These are phyloP conservation scores for Erysimum cheiri DNA, from an alignment of 441 rosid genomes.

Conservation along the genomic window DNA sequence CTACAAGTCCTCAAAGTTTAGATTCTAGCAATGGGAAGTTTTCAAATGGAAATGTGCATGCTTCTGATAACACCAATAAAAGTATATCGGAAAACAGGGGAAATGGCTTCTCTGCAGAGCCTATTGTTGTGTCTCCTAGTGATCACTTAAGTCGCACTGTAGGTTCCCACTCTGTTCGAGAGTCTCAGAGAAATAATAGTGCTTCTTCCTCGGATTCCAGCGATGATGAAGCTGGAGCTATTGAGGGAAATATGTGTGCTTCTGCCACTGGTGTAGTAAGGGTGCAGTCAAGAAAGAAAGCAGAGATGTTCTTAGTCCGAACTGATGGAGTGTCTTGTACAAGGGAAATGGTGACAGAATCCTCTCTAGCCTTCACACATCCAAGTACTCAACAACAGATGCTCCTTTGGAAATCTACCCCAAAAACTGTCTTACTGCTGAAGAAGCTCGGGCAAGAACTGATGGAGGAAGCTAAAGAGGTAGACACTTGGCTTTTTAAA, in stretches of 20 bases:
- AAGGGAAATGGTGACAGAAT: conserved; percentile 95
- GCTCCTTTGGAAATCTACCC: conserved; percentile 98
- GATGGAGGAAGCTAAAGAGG: conserved; percentile 98
- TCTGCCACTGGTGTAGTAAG: conserved; percentile 98
- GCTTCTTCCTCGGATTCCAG: conserved; percentile 50
- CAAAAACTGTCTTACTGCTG: conserved; percentile 85
- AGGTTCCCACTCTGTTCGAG: conserved; percentile 45
- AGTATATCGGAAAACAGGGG: conserved; percentile 44
- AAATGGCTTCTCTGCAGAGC: conserved; percentile 40
- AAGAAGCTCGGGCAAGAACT: conserved; percentile 93
- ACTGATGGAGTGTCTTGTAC: conserved; percentile 98
- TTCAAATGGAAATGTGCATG: conserved; percentile 46
- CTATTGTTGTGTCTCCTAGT: conserved; percentile 42
- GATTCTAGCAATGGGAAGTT: conserved; percentile 45
- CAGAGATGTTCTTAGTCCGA: conserved; percentile 96
- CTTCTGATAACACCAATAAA: conserved; percentile 43
- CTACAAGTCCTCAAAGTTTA: conserved; percentile 43
- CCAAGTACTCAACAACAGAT: conserved; percentile 99
- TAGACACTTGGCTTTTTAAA: conserved; percentile 37
- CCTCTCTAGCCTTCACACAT: conserved; percentile 95
- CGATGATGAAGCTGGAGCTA: conserved; percentile 60
- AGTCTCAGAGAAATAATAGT: conserved; percentile 46
- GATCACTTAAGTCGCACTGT: conserved; percentile 44
- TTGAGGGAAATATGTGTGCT: conserved; percentile 95
- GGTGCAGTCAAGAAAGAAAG: conserved; percentile 95